Percentiles rank a stretch among this genome's conserved stretches.
These are phyloP conservation scores for Teunomyces tritomae DNA, from an alignment of 805 yeast species.

Conservation along the genomic window DNA sequence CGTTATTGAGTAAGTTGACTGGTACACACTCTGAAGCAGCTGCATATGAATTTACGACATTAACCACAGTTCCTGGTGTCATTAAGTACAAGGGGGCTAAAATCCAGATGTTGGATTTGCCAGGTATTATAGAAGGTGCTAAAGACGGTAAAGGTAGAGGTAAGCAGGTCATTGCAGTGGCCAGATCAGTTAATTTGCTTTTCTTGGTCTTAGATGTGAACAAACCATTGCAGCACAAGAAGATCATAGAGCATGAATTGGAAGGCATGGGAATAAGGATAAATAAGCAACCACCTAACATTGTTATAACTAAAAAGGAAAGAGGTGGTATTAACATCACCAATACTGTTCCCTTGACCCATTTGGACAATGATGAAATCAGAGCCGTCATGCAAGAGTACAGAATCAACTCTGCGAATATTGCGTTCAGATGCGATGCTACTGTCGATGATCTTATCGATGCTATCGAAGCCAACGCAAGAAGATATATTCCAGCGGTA, in stretches of 20 bases:
- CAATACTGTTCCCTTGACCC: constrained; percentile 88
- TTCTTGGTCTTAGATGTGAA: constrained; percentile 94
- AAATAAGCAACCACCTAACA: constrained; percentile 91
- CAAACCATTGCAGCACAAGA: constrained; percentile 92
- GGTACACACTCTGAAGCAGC: constrained; percentile 99
- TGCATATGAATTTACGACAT: constrained; percentile 94
- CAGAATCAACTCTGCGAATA: constrained; percentile 92
- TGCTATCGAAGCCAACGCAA: constrained; percentile 82
- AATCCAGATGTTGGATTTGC: constrained; percentile 91
- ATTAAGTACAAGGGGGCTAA: constrained; percentile 96
- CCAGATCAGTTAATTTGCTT: constrained; percentile 92
- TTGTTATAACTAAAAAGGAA: constrained; percentile 86
- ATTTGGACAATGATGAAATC: constrained; percentile 87
- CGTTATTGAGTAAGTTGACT: constrained; percentile 81
- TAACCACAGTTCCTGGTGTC: constrained; percentile 97
- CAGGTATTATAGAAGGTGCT: constrained; percentile 90
- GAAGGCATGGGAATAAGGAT: constrained; percentile 97
- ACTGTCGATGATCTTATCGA: constrained; percentile 96
- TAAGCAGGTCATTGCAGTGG: constrained; percentile 97
- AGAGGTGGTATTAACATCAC: constrained; percentile 95
- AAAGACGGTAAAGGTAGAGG: constrained; percentile 92
- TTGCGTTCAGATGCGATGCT: constrained; percentile 96
- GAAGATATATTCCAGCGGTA: constrained; percentile 93
- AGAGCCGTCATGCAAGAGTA: constrained; percentile 96
- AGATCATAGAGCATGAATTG: constrained; percentile 88